Conservation (phyloP, 2,329 filamentous ascomycete genomes). For the Venturia carpophila region DNA sequence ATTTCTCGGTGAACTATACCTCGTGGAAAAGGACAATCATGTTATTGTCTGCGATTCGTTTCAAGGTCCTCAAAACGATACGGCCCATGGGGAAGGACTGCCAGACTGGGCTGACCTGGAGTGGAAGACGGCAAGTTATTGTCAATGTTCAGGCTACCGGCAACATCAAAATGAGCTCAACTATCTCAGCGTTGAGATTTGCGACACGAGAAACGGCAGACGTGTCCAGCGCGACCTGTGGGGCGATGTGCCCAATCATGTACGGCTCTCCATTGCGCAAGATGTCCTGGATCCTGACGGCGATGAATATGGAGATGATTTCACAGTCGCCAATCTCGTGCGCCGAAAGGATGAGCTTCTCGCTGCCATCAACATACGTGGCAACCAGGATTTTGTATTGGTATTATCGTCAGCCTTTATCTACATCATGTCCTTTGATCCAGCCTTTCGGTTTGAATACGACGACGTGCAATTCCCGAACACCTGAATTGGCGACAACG, state of each 20-base stretch:
- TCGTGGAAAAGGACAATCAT: conserved; percentile 4
- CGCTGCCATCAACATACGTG: conserved; percentile 2
- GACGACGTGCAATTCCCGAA: not conserved
- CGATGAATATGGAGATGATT: not conserved
- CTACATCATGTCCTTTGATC: conserved; percentile 10
- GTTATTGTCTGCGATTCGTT: not conserved
- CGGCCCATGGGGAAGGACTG: conserved; percentile 1
- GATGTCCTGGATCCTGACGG: conserved; percentile 8
- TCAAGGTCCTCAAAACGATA: conserved; percentile 3
- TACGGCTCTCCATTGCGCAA: conserved; percentile 10
- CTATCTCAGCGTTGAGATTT: not conserved
- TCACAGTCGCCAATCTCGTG: not conserved
- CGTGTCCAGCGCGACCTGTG: conserved; percentile 4
- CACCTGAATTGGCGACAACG: not conserved
- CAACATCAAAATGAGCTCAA: conserved; percentile 5
- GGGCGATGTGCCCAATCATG: not conserved
- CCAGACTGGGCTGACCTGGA: conserved; percentile 3
- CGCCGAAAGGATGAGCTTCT: conserved; percentile 5
- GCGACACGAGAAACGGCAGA: not conserved
- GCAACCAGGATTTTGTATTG: conserved; percentile 6
- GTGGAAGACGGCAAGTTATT: conserved; percentile 9
- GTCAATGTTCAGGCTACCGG: conserved; percentile 6
- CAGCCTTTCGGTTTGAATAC: conserved; percentile 4
- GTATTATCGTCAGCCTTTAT: conserved; percentile 1
- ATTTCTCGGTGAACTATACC: conserved; percentile 4